Conservation (phyloP, 176 grass and related monocot genomes). For the Poa pratensis region DNA sequence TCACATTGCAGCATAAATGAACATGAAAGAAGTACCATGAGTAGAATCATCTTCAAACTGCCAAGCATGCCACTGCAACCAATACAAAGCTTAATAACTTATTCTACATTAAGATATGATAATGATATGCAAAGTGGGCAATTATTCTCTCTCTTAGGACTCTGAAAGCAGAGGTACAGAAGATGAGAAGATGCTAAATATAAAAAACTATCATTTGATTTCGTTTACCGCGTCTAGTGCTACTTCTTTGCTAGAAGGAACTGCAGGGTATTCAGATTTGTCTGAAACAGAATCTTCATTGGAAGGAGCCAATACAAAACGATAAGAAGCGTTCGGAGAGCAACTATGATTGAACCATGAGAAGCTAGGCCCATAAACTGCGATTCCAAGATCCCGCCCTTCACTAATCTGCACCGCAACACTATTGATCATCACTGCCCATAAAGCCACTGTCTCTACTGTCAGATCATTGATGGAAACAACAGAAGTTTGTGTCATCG, state of each 20-base stretch:
- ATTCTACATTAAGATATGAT: constrained; percentile 18
- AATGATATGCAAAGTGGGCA: constrained; percentile 14
- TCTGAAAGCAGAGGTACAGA: constrained; percentile 28
- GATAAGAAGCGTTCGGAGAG: constrained; percentile 72
- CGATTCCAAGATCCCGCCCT: constrained; percentile 57
- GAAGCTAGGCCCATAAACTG: constrained; percentile 72
- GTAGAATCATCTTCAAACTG: constrained; percentile 29
- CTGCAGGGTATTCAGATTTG: constrained; percentile 39
- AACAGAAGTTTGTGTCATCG: background rate
- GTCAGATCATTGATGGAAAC: background rate
- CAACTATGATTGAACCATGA: constrained; percentile 99
- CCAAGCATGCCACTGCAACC: constrained; percentile 63
- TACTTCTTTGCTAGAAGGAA: constrained; percentile 50
- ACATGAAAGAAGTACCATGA: constrained; percentile 56
- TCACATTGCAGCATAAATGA: constrained; percentile 19
- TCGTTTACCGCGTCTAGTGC: constrained; percentile 46
- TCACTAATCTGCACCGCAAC: constrained; percentile 80
- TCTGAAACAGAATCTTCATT: constrained; percentile 25
- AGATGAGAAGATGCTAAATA: constrained; percentile 16
- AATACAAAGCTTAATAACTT: constrained; percentile 33
- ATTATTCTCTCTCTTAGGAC: constrained; percentile 17
- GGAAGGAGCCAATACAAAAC: constrained; percentile 43
- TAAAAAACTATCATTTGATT: constrained; percentile 23
- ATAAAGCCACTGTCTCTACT: constrained; percentile 59
- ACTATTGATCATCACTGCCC: constrained; percentile 73